These are phyloP conservation scores for Termitomyces sp. DNA, from an alignment of 768 basidiomycete species.

Conservation along the genomic window DNA sequence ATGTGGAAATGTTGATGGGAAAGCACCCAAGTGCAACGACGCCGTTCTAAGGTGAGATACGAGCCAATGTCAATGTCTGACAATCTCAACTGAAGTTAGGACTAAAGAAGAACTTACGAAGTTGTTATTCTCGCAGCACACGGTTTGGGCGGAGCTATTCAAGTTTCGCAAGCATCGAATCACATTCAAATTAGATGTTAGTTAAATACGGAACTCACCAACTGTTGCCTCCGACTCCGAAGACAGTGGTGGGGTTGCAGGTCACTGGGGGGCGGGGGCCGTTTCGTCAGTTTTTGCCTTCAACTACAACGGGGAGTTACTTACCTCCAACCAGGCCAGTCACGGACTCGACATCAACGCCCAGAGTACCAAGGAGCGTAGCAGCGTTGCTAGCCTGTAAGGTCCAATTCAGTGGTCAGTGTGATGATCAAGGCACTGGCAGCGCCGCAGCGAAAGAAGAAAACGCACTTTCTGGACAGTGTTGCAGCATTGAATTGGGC, in stretches of 20 bases:
- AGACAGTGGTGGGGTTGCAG: slow-evolving; percentile 11
- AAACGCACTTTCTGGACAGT: slow-evolving; percentile 8
- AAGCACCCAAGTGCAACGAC: slow-evolving; percentile 9
- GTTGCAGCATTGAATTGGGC: slow-evolving; percentile 20
- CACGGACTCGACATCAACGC: slow-evolving; percentile 3
- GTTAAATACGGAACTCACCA: slow-evolving; percentile 15
- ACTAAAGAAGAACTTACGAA: too few species aligned
- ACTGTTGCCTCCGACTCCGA: slow-evolving; percentile 14
- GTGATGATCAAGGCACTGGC: too few species aligned
- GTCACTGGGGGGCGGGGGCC: slow-evolving; percentile 2
- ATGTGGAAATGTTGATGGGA: slow-evolving; percentile 6
- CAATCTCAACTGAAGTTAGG: too few species aligned
- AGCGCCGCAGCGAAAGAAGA: too few species aligned
- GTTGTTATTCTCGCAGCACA: slow-evolving; percentile 19
- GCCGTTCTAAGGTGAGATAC: slow-evolving; percentile 7
- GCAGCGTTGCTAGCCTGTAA: not conserved
- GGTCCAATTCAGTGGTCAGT: not conserved
- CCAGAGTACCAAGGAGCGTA: slow-evolving; percentile 3
- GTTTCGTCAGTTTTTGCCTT: not conserved
- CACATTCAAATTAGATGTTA: not conserved
- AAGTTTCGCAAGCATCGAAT: not conserved
- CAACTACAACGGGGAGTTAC: not conserved
- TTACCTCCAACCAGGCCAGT: slow-evolving; percentile 18
- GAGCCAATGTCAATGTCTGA: not conserved
- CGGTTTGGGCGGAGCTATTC: slow-evolving; percentile 18